Evolutionary conservation across 768 basidiomycete species (phyloP), one percentile per base, ranked within the genome.

Genomic region (Hericium rajendrae): DNA sequence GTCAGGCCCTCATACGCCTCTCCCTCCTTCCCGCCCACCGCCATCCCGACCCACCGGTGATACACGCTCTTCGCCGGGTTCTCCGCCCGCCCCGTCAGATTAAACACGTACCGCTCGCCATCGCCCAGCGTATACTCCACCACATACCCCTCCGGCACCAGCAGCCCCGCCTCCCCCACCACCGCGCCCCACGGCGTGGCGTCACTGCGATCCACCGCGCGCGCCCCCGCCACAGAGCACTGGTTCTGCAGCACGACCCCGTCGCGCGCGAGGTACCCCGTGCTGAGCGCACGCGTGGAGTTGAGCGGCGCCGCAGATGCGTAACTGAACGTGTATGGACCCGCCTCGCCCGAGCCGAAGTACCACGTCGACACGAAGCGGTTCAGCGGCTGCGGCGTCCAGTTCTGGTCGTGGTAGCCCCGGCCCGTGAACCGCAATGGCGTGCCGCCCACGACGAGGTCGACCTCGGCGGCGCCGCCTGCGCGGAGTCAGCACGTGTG

Each of bases 371-470:
- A 50, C 24, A 64, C 53, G 56, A 59, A 59, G 10, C 51, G 56
- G 60, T 67, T 64, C 32, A 66, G 54, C 18, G 63, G 58, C n/a
- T 46, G 51, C 22, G 64, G 56, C 22, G 59, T 54, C 58, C 59
- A 67, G 57, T 66, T 67, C 22, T 56, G 51, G 54, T 67, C 66
- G 48, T 67, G 64, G 59, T 68, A 68, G 8, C 64, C 66, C 20
- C 56, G 41, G 8, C 66, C 66, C 8, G 57, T 46, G 62, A 65
- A 65, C 54, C 48, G 20, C 13, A 68, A 58, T 15, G 8, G 51
- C n/a, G 60, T 53, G n/a, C 61, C 66, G 57, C 57, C 53, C 40
- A 66, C 57, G 2, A 38, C 57, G 39, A 67, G 51, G 50, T 62
- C 57, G 18, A 68, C 64, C 2, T 41, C 43, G 12, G 54, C 61